Conservation (phyloP, 495 filamentous ascomycete genomes). For the Talaromyces wortmannii region DNA sequence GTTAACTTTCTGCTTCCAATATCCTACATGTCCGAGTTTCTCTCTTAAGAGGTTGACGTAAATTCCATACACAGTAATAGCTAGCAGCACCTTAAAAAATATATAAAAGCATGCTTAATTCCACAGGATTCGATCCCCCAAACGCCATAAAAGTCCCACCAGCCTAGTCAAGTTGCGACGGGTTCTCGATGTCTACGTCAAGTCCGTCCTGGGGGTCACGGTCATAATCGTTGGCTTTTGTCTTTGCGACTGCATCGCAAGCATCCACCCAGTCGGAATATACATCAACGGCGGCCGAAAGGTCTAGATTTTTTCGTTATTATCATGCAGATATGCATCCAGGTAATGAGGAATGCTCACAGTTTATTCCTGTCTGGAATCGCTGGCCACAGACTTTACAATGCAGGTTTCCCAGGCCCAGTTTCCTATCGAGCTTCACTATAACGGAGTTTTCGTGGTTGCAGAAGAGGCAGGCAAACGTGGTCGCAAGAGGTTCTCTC, state of each 20-base stretch:
- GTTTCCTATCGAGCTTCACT: constrained; percentile 88
- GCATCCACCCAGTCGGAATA: constrained; percentile 99
- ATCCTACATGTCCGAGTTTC: neutral
- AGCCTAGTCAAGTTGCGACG: no score
- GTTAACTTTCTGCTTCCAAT: neutral
- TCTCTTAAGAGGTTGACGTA: no score
- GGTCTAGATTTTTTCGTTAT: constrained; percentile 42
- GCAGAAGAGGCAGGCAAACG: constrained; percentile 96
- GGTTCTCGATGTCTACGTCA: neutral
- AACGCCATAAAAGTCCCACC: neutral
- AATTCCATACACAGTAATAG: no score
- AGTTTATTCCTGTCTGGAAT: constrained; percentile 89
- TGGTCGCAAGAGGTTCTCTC: constrained; percentile 80
- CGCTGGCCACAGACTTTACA: constrained; percentile 92
- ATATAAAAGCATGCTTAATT: neutral
- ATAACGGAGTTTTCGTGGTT: constrained; percentile 90
- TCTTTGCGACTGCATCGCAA: constrained; percentile 73
- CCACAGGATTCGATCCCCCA: neutral
- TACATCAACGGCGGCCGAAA: constrained; percentile 86
- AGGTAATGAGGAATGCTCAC: constrained; percentile 40
- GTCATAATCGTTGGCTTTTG: constrained; percentile 49
- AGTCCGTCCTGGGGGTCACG: constrained; percentile 19
- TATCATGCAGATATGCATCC: neutral
- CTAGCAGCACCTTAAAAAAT: neutral
- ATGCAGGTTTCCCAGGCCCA: constrained; percentile 70